A percentile compares a stretch with the other conserved stretches of the same genome.
Conservation (phyloP, 805 yeast genomes). For the Candida silvicultrix region DNA sequence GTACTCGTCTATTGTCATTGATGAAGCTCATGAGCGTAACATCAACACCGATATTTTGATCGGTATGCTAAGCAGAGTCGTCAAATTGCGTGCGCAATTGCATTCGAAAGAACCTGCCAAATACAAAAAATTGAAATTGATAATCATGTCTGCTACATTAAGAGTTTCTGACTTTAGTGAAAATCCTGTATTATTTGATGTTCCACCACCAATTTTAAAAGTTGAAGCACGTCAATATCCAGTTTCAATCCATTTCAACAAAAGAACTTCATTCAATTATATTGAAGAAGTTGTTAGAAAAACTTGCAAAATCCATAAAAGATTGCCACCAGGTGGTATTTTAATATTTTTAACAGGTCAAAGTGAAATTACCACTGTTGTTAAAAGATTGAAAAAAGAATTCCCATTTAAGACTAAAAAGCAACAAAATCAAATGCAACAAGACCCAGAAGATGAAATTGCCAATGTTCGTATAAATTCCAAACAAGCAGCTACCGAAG, state of each 20-base stretch:
- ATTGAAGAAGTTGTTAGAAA: constrained; percentile 82
- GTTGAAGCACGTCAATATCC: constrained; percentile 94
- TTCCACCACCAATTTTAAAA: constrained; percentile 80
- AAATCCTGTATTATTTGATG: constrained; percentile 57
- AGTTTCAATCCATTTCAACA: constrained; percentile 85
- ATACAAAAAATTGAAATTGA: constrained; percentile 63
- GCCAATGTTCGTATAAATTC: constrained; percentile 45
- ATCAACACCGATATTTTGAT: constrained; percentile 93
- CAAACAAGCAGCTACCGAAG: constrained; percentile 67
- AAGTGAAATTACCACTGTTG: constrained; percentile 77
- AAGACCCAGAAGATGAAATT: constrained; percentile 16
- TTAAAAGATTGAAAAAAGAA: constrained; percentile 57
- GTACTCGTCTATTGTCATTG: constrained; percentile 84
- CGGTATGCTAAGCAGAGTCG: constrained; percentile 88
- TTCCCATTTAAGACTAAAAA: constrained; percentile 45
- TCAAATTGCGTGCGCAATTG: constrained; percentile 59
- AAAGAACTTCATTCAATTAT: constrained; percentile 71
- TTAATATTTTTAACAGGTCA: constrained; percentile 91
- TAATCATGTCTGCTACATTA: constrained; percentile 96
- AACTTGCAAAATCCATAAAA: constrained; percentile 78
- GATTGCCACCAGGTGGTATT: constrained; percentile 91
- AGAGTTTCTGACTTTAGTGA: constrained; percentile 92
- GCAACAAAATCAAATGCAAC: constrained; percentile 13
- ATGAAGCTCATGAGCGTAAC: constrained; percentile 97
- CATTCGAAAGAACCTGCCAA: constrained; percentile 39